phyloP scores from a whole-genome alignment of 2,329 filamentous ascomycete genomes.

The Monosporascus sp. region DNA sequence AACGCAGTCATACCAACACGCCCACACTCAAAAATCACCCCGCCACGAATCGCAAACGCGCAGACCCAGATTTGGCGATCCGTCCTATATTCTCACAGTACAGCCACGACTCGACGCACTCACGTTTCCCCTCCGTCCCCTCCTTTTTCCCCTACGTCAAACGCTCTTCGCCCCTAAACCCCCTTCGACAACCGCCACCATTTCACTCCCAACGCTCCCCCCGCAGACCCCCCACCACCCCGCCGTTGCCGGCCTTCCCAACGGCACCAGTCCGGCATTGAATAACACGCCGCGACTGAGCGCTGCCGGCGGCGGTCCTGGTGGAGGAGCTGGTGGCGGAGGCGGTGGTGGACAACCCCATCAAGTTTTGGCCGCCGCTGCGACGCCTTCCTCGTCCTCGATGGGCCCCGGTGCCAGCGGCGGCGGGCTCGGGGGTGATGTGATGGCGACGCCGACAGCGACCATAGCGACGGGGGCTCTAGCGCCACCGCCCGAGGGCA shows the following conservation, averaged over 20 bases:
- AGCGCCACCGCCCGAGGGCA: conserved; percentile 54
- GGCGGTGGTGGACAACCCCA: conserved; percentile 21
- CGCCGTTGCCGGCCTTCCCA: conserved; percentile 22
- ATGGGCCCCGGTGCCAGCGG: not conserved
- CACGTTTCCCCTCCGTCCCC: conserved; percentile 12
- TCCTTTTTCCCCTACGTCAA: not conserved
- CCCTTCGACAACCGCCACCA: conserved; percentile 24
- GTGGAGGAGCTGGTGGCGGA: not conserved
- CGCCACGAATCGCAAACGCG: not conserved
- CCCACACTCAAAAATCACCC: not conserved
- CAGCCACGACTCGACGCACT: conserved; percentile 7
- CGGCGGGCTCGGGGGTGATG: not conserved
- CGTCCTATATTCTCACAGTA: not conserved
- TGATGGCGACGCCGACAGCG: conserved; percentile 13
- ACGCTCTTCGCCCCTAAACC: conserved; percentile 15
- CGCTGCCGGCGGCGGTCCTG: not conserved
- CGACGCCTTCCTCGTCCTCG: conserved; percentile 1
- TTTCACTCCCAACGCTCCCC: conserved; percentile 26
- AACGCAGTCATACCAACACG: not conserved
- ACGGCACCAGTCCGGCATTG: conserved; percentile 21
- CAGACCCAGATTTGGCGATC: conserved; percentile 2
- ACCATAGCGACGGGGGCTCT: conserved; percentile 30
- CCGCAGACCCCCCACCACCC: conserved; percentile 26
- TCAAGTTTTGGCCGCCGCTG: conserved; percentile 15
- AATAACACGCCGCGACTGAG: not conserved